Evolutionary conservation across 2,329 filamentous ascomycete genomes (phyloP), one percentile per base, ranked within the genome.

Genomic region (Monilinia vaccinii-corymbosi): DNA sequence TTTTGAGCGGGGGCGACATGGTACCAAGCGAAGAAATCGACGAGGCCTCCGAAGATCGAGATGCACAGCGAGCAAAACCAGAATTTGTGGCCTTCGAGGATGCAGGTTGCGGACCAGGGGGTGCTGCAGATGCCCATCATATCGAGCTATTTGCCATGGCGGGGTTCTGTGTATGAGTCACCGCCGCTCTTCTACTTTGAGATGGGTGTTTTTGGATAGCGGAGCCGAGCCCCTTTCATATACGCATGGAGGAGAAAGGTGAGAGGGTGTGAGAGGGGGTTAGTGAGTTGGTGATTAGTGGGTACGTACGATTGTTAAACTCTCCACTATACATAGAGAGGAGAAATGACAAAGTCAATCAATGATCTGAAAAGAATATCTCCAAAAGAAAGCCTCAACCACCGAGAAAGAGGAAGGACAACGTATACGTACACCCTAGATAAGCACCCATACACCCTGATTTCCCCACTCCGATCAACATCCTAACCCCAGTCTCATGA

Each of bases 401-500:
- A 36, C 36, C 7, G 23, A 57, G 23, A 55, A 6, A 25, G 32
- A 1, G 2, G 25, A 2, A 25, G 21, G 28, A 51, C 14, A 36
- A 1, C 18, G n/a, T n/a, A 16, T 10, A 55, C 57, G 40, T 14
- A 59, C 57, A 75, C 25, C 88, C 73, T 59, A 87, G 80, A 70
- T 89, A 90, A 61, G 87, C 74, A 51, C 85, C 86, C 55, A 86
- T 77, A 67, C 83, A 83, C 8, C 79, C 80, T 72, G 79, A 81
- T 53, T 79, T 78, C 18, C 79, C 73, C 6, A 86, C 74, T 42
- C 84, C 81, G 3, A 88, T 74, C 73, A 72, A 62, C 74, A 79
- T 31, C 66, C 70, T 55, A 74, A 77, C 62, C 34, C 70, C 69
- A 11, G 66, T 50, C 31, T 42, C 55, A 51, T 32, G 42, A 2